Evolutionary conservation across 1,284 basidiomycete genomes (phyloP).

Genomic region (Tilletiaria anomala): DNA sequence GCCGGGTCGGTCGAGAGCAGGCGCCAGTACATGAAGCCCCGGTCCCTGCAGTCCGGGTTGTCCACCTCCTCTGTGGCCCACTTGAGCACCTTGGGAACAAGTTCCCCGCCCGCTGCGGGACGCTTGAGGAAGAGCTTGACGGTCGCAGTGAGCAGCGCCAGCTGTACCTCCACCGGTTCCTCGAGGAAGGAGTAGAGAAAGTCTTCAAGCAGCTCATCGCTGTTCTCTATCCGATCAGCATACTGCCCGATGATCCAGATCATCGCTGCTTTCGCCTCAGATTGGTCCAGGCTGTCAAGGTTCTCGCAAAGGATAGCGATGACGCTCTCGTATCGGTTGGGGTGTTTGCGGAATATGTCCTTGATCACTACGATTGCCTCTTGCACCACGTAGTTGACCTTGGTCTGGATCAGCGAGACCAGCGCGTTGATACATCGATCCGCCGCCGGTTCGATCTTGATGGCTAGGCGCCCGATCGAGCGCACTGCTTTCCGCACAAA

Average conservation of each 20-base stretch:
- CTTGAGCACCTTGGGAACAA: conserved; percentile 90
- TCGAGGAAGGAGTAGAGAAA: conserved; percentile 81
- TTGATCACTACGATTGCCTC: conserved; percentile 95
- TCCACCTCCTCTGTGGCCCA: conserved; percentile 95
- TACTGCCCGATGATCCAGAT: conserved; percentile 98
- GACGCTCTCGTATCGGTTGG: conserved; percentile 86
- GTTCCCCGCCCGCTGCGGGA: conserved; percentile 68
- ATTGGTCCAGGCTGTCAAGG: conserved; percentile 80
- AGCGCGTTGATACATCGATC: conserved; percentile 79
- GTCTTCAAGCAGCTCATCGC: conserved; percentile 85
- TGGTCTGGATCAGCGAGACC: conserved; percentile 74
- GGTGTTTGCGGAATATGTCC: conserved; percentile 94
- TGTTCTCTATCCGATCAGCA: conserved; percentile 87
- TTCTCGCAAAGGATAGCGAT: conserved; percentile 85
- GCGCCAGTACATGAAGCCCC: conserved; percentile 99
- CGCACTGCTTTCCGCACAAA: conserved; percentile 95
- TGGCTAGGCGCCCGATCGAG: conserved; percentile 86
- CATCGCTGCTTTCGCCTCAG: conserved; percentile 90
- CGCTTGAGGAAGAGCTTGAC: conserved; percentile 97
- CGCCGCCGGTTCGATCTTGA: conserved; percentile 82
- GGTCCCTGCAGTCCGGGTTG: conserved; percentile 87
- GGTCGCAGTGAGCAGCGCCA: conserved; percentile 81
- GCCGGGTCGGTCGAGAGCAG: conserved; percentile 83
- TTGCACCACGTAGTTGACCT: conserved; percentile 92
- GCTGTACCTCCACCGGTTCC: conserved; percentile 85